A percentile compares a stretch with the other conserved stretches of the same genome.
These are phyloP conservation scores for Aspergillus fijiensis DNA, from an alignment of 2,329 filamentous ascomycete species.

Conservation along the genomic window DNA sequence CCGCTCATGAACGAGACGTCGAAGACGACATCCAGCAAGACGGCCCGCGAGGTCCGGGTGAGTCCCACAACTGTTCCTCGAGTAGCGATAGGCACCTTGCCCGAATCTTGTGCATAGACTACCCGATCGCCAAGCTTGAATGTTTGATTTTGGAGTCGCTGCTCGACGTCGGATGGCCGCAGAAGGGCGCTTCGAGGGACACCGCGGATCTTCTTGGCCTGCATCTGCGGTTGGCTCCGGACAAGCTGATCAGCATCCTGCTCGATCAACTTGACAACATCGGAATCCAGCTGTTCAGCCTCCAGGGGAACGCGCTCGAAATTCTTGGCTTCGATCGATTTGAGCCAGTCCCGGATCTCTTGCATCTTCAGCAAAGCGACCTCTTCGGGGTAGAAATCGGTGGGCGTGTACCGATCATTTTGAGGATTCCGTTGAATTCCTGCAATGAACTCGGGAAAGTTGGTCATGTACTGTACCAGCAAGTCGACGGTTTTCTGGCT, in stretches of 20 bases:
- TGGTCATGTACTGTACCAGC: slow-evolving; percentile 84
- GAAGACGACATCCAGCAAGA: slow-evolving; percentile 87
- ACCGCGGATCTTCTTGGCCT: slow-evolving; percentile 69
- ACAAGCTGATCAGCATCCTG: slow-evolving; percentile 66
- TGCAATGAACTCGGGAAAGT: slow-evolving; percentile 93
- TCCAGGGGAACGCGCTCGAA: slow-evolving; percentile 96
- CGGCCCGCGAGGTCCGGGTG: slow-evolving; percentile 78
- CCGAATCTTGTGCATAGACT: slow-evolving; percentile 87
- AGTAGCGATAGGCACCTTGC: slow-evolving; percentile 89
- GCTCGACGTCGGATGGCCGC: slow-evolving; percentile 94
- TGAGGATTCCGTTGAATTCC: slow-evolving; percentile 82
- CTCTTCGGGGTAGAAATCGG: slow-evolving; percentile 77
- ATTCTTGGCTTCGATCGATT: slow-evolving; percentile 83
- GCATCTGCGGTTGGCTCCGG: slow-evolving; percentile 52
- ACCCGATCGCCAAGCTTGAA: slow-evolving; percentile 87
- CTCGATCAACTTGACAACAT: slow-evolving; percentile 79
- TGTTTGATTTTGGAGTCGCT: slow-evolving; percentile 78
- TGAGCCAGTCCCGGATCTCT: slow-evolving; percentile 91
- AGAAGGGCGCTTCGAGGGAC: slow-evolving; percentile 85
- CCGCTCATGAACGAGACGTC: slow-evolving; percentile 97
- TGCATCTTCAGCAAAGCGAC: slow-evolving; percentile 78
- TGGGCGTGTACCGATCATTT: slow-evolving; percentile 78
- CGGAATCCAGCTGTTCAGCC: slow-evolving; percentile 91
- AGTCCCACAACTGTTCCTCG: slow-evolving; percentile 93
- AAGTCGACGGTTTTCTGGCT: slow-evolving; percentile 79